phyloP scores from a whole-genome alignment of 78 protist genomes.

The Dictyostelium brefeldianum region DNA sequence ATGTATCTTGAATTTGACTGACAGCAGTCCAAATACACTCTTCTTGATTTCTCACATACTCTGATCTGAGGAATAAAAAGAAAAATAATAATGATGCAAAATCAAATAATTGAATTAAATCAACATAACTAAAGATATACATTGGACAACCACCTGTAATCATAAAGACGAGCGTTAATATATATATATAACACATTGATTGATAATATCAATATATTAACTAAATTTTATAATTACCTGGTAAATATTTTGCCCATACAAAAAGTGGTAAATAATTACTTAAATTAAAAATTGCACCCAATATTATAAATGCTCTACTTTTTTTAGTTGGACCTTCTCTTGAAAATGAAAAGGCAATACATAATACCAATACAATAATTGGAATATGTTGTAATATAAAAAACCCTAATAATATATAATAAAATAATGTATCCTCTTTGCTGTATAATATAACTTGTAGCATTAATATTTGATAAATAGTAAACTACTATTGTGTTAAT shows the following conservation, averaged over 20 bases:
- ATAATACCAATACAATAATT: conserved; percentile 38
- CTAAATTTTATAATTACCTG: conserved; percentile 2
- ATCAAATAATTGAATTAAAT: conserved; percentile 63
- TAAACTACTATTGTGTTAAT: not conserved
- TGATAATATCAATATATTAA: not conserved
- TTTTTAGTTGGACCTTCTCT: conserved; percentile 71
- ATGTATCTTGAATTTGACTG: conserved; percentile 85
- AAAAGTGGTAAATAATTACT: conserved; percentile 70
- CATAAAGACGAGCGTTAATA: not conserved
- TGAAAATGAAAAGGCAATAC: conserved; percentile 37
- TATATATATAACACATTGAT: not conserved
- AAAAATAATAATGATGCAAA: conserved; percentile 76
- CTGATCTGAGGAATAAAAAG: conserved; percentile 81
- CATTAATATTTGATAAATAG: too few relatives aligned
- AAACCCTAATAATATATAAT: conserved; percentile 44
- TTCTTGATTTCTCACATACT: conserved; percentile 82
- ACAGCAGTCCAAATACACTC: conserved; percentile 89
- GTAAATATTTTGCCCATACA: conserved; percentile 67
- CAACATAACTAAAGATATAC: conserved; percentile 67
- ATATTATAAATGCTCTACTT: conserved; percentile 62
- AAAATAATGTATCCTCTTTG: conserved; percentile 54
- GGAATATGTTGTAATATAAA: conserved; percentile 70
- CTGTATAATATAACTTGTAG: too few relatives aligned
- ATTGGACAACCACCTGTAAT: conserved; percentile 63
- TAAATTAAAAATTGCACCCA: conserved; percentile 65